Base-by-base conservation (phyloP, 2,329 filamentous ascomycete species). In the Colletotrichum sp. region DNA sequence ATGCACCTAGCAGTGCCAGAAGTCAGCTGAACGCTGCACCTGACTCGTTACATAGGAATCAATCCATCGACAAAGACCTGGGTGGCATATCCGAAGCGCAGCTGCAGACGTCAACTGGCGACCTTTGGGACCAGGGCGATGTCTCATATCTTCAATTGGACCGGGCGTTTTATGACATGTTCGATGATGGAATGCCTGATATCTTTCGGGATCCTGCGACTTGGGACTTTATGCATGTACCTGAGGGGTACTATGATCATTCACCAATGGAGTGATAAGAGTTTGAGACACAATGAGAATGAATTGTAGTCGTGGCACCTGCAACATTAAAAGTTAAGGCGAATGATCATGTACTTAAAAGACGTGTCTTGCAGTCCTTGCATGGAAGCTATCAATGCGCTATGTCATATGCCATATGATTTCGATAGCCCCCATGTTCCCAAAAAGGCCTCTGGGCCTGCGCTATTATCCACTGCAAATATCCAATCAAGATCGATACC, bases 171-270 rank as follows among this genome's bases (percentile, higher is more conserved):
- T 52, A 77, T 36, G 77, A 79, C 34, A 64, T 79, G 28, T 79
- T 79, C 21, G 78, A 79, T 21, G 75, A 76, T 28, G 76, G 76
- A 24, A 77, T 78, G 57, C 76, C 78, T 4, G 75, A 78, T 24
- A 55, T 78, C 8, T 71, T 77, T 66, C 75, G 71, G 8, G 69
- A 76, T 28, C 44, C 63, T 24, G 30, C 66, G 7, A 57, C 66
- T 2, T 59, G 44, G 44, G 67, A 74, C 16, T 49, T 49, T 18
- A 13, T 74, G 9, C 57, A 71, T 12, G 12, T 26, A 18, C 34
- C 21, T n/a, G 16, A 28, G 13, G 63, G 36, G n/a, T 32, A 32
- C 9, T 52, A 49, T 28, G 44, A 49, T n/a, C 21, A 39, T 24
- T 4, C 21, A 6, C 30, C 21, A 8, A 64, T 21, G 8, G 30